Conservation (phyloP, 2,329 filamentous ascomycete species). For the Trichoderma sp. region DNA sequence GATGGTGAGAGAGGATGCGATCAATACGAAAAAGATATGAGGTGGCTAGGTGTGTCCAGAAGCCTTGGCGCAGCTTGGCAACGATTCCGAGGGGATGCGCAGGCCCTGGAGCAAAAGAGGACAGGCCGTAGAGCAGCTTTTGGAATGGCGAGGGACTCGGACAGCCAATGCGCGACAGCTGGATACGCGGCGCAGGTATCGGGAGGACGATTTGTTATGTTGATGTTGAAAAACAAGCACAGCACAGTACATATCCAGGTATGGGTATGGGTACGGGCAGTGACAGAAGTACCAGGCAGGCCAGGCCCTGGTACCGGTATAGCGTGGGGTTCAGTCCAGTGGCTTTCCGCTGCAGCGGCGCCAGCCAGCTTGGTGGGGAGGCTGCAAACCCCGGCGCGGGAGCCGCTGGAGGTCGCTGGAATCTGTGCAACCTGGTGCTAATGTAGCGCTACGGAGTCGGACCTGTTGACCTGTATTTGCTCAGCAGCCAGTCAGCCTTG, state of each 20-base stretch:
- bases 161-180: background rate
- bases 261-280: background rate
- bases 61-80: slow-evolving; percentile 1
- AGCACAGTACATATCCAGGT: background rate
- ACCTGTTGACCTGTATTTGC: background rate
- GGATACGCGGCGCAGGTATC: background rate
- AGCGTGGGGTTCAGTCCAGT: background rate
- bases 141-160: background rate
- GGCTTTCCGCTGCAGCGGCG: background rate
- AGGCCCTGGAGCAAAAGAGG: background rate
- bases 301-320: background rate
- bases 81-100: background rate
- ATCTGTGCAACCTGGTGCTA: background rate
- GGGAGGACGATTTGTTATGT: background rate
- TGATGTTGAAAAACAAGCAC: background rate
- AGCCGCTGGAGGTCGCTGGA: slow-evolving; percentile 16
- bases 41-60: background rate
- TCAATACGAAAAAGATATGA: background rate
- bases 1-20: background rate
- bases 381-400: slow-evolving; percentile 16
- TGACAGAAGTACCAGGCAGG: background rate
- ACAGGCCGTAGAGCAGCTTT: background rate
- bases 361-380: slow-evolving; percentile 3
- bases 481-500: slow-evolving; percentile 4
- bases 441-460: background rate